Evolutionary conservation across 139 green algal genomes (phyloP), one percentile per base, ranked within the genome.

Genomic region (Dunaliella sp.): DNA sequence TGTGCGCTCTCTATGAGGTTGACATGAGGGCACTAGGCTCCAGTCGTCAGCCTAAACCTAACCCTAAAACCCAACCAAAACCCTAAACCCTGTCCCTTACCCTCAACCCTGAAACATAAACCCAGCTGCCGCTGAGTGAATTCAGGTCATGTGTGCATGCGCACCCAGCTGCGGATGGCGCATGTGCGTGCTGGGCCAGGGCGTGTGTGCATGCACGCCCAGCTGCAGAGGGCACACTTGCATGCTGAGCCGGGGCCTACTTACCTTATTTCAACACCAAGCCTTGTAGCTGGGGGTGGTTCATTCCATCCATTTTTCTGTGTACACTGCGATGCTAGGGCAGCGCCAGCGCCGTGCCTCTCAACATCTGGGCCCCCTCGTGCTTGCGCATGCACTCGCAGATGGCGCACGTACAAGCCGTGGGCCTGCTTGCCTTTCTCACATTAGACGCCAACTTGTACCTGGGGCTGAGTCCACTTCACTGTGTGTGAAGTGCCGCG

Each of bases 151-250:
- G n/a, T n/a, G n/a, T n/a, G n/a, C n/a, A n/a, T n/a, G n/a, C n/a
- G n/a, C n/a, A n/a, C n/a, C n/a, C n/a, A n/a, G n/a, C n/a, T n/a
- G n/a, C n/a, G n/a, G n/a, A n/a, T n/a, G n/a, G n/a, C n/a, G n/a
- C n/a, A n/a, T n/a, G n/a, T n/a, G n/a, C n/a, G n/a, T n/a, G n/a
- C n/a, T n/a, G n/a, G n/a, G n/a, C n/a, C n/a, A n/a, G n/a, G n/a
- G n/a, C n/a, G n/a, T n/a, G n/a, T n/a, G n/a, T n/a, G 2, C 26
- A 3, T 12, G 2, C 31, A 2, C 32, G 87, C 88, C n/a, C n/a
- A n/a, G n/a, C n/a, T n/a, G 36, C 91, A 96, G 83, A 21, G 83
- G 30, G 90, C 74, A 1, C 95, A 98, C 87, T 86, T 94, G 83
- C 77, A 37, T 1, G 78, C 87, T n/a, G 94, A 90, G n/a, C n/a